Conservation (phyloP, 805 yeast species). For the Sugiyamaella marilandica region DNA sequence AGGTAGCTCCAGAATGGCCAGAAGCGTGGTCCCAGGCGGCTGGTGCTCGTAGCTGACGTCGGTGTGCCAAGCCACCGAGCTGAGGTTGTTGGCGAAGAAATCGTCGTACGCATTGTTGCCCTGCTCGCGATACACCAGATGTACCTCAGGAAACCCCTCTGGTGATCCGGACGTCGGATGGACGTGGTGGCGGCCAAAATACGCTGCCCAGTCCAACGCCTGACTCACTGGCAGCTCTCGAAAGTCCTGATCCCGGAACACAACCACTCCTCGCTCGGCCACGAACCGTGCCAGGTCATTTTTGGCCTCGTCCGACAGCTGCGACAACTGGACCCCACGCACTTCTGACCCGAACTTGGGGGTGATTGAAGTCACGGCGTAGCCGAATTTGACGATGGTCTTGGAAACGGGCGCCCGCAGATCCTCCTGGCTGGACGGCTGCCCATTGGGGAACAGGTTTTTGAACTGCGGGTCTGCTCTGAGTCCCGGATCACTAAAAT, state of each 20-base stretch:
- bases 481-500: constrained; percentile 56
- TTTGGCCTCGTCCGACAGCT: constrained; percentile 49
- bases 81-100: constrained; percentile 11
- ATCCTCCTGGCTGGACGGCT: constrained; percentile 13
- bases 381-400: constrained; percentile 23
- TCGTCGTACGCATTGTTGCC: constrained; percentile 26
- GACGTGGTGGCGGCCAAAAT: constrained; percentile 66
- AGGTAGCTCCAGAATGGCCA: constrained; percentile 55
- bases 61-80: constrained; percentile 53
- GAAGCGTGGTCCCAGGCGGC: constrained; percentile 66
- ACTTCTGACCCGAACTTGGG: constrained; percentile 71
- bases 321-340: constrained; percentile 56
- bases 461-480: constrained; percentile 53
- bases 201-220: constrained; percentile 47
- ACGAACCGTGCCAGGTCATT: constrained; percentile 66
- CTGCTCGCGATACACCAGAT: constrained; percentile 51
- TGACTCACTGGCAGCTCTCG: constrained; percentile 34
- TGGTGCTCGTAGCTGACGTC: constrained; percentile 71
- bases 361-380: constrained; percentile 39
- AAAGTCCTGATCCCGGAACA: constrained; percentile 68
- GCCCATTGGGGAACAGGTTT: constrained; percentile 42
- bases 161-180: constrained; percentile 76
- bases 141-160: constrained; percentile 51
- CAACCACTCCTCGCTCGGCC: constrained; percentile 69
- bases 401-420: constrained; percentile 8